phyloP scores from a whole-genome alignment of 768 basidiomycete species.

The Amanita thiersii region DNA sequence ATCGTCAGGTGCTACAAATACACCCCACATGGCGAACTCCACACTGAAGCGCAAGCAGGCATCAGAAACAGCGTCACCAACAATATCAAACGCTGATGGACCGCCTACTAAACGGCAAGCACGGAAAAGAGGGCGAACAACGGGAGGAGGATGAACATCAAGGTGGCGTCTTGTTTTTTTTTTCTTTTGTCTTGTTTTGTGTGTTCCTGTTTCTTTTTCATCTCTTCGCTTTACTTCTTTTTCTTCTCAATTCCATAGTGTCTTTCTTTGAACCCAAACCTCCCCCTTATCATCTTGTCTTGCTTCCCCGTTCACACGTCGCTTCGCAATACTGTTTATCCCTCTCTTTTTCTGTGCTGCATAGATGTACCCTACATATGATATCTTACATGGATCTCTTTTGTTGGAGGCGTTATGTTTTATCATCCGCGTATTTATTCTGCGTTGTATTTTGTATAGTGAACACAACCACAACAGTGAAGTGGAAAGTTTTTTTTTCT shows the following conservation, averaged over 20 bases:
- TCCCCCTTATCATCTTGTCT: slow-evolving; percentile 13
- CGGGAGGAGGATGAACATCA: slow-evolving; percentile 29
- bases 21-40: slow-evolving; percentile 39
- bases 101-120: slow-evolving; percentile 40
- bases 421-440: slow-evolving; percentile 22
- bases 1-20: slow-evolving; percentile 33
- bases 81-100: slow-evolving; percentile 34
- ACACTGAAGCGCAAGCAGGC: slow-evolving; percentile 50
- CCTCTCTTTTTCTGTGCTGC: slow-evolving; percentile 15
- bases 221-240: slow-evolving; percentile 11
- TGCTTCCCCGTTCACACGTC: no score
- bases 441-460: slow-evolving; percentile 15
- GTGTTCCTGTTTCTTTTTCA: slow-evolving; percentile 14
- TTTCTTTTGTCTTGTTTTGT: slow-evolving; percentile 18
- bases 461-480: slow-evolving; percentile 2
- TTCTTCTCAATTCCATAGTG: slow-evolving; percentile 10
- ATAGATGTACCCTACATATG: slow-evolving; percentile 27
- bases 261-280: no score
- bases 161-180: slow-evolving; percentile 13
- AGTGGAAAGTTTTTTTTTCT: slow-evolving; percentile 5
- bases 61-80: slow-evolving; percentile 40
- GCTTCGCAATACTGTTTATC: slow-evolving; percentile 12
- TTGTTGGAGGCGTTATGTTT: slow-evolving; percentile 18
- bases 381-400: slow-evolving; percentile 25
- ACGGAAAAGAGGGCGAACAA: slow-evolving; percentile 50